These are phyloP conservation scores for Euphorbia celastroides DNA, from an alignment of 441 rosid species.

Conservation along the genomic window DNA sequence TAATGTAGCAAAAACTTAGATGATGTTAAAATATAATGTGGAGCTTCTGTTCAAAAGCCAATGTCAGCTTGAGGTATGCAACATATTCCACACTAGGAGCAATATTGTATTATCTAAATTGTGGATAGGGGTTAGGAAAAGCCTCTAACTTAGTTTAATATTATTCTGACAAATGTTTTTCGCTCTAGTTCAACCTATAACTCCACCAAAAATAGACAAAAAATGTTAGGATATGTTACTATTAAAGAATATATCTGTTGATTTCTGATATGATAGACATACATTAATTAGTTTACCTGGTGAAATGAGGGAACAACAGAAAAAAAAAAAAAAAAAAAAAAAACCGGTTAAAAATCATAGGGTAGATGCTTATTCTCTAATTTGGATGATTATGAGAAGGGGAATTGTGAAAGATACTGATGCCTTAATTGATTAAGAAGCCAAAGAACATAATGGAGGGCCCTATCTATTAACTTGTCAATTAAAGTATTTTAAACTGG, in stretches of 20 bases:
- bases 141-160: neutral
- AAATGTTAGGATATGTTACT: too few relatives aligned
- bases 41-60: neutral
- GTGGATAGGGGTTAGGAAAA: neutral
- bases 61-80: neutral
- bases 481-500: neutral
- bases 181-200: neutral
- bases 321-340: neutral
- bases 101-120: neutral
- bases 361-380: neutral
- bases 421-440: constrained; percentile 7
- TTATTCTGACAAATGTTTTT: neutral
- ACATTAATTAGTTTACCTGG: neutral
- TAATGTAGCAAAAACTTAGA: neutral
- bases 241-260: neutral
- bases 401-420: neutral
- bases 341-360: neutral
- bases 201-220: neutral
- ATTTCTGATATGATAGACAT: neutral
- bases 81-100: neutral
- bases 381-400: neutral
- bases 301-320: neutral
- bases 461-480: neutral
- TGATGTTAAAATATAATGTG: neutral
- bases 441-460: neutral